A percentile compares a stretch with the other conserved stretches of the same genome.
These are phyloP conservation scores for Plantago coronopus DNA, from an alignment of 305 asterid genomes.

Conservation along the genomic window DNA sequence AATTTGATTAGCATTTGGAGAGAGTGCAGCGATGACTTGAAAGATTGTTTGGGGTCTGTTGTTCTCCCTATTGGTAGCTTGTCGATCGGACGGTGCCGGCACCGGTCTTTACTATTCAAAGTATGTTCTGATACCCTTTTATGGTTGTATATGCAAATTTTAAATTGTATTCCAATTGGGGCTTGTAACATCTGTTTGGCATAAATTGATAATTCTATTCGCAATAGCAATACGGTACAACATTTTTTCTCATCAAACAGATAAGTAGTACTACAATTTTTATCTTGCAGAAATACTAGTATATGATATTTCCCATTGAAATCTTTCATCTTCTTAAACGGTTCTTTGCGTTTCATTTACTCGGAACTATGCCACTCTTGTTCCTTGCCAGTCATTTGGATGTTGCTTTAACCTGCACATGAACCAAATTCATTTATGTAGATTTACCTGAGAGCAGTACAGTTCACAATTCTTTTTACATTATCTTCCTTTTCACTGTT, in stretches of 20 bases:
- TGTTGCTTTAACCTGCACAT: not conserved
- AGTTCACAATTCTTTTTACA: not conserved
- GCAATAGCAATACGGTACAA: no score
- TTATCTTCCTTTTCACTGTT: not conserved
- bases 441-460: not conserved
- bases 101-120: slow-evolving; percentile 86
- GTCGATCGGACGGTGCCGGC: slow-evolving; percentile 79
- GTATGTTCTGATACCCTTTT: slow-evolving; percentile 40
- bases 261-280: not conserved
- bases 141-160: slow-evolving; percentile 13
- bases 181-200: slow-evolving; percentile 15
- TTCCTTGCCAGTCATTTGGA: not conserved
- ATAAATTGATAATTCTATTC: slow-evolving; percentile 11
- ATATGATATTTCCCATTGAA: not conserved
- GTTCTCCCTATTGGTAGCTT: slow-evolving; percentile 89
- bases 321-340: not conserved
- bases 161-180: slow-evolving; percentile 9
- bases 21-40: slow-evolving; percentile 74
- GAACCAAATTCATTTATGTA: not conserved
- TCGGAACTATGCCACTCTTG: slow-evolving; percentile 4
- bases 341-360: not conserved
- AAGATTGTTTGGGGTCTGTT: slow-evolving; percentile 78
- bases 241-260: slow-evolving; percentile 4
- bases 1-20: slow-evolving; percentile 65
- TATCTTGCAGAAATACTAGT: slow-evolving; percentile 9